Evolutionary conservation across 495 filamentous ascomycete species (phyloP), one percentile per base, ranked within the genome.

Genomic region (Collariella sp.): DNA sequence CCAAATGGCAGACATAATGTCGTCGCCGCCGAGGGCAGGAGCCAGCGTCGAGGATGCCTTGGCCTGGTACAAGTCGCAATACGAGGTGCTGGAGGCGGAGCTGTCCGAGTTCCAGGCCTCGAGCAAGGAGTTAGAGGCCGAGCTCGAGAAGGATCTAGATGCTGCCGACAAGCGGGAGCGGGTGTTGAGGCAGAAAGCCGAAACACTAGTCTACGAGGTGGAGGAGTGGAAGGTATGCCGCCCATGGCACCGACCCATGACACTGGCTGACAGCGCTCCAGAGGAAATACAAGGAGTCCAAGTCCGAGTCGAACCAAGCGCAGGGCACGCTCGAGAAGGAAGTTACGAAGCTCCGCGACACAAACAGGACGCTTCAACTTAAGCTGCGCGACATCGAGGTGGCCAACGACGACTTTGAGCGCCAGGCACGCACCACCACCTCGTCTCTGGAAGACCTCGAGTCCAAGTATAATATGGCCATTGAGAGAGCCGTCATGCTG

Each of bases 391-490:
- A 98, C 63, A 96, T 93, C 55, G 93, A 98, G 68, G 94, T 98
- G 33, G 86, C 87, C 58, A 98, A 98, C 70, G 93, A 98, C 77
- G 93, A 98, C 67, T 96, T 89, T 66, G 93, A 98, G 71, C 84
- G 91, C 53, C 90, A 97, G 70, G 90, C 91, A 54, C 83, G 93
- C 54, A 89, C 95, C 62, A 95, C 89, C 16, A 87, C 86, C 16
- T 95, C 91, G 41, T 96, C 91, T 52, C 79, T 96, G 58, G 94
- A 98, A 73, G 93, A 97, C 66, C 72, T 98, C 66, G 93, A 97
- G 70, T 91, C 87, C 50, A 98, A 97, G 67, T 96, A 90, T 70
- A 96, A 96, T 67, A 79, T 91, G 16, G 83, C 90, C 3, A 94
- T 97, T 57, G 93, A 98, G 71, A 77, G 93, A 50, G 81, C 76